Percentiles rank a stretch among this genome's conserved stretches.
Evolutionary conservation across 345 rosid genomes (phyloP).

Genomic region (Hevea brasiliensis): DNA sequence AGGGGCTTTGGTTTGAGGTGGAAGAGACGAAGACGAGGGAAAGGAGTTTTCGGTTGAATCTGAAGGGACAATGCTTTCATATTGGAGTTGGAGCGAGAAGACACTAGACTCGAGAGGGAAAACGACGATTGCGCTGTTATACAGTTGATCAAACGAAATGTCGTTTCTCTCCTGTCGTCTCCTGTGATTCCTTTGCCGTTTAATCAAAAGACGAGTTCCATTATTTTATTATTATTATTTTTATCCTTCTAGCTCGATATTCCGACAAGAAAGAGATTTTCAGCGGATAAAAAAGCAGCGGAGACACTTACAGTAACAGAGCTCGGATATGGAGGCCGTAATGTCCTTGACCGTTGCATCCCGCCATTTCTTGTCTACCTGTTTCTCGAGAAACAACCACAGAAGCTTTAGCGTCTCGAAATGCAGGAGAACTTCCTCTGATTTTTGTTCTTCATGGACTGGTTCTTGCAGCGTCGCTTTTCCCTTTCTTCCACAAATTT

Average conservation of each 20-base stretch:
- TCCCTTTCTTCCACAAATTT: conserved; percentile 51
- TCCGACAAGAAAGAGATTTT: background rate
- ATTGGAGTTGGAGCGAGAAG: conserved; percentile 21
- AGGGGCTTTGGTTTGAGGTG: background rate
- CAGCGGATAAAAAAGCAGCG: background rate
- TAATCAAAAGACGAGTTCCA: too few species aligned
- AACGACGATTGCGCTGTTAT: too few species aligned
- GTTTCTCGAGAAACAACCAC: conserved; percentile 17
- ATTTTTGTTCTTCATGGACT: conserved; percentile 42
- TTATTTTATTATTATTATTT: too few species aligned
- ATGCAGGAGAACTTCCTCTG: conserved; percentile 27
- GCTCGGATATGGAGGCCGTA: conserved; percentile 53
- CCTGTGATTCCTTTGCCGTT: too few species aligned
- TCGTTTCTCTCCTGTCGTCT: too few species aligned
- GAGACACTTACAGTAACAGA: background rate
- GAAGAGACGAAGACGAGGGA: conserved; percentile 15
- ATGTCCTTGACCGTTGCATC: conserved; percentile 46
- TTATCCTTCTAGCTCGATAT: background rate
- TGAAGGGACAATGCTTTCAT: background rate
- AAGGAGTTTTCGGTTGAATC: background rate
- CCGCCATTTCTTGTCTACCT: conserved; percentile 43
- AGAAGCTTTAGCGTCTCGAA: conserved; percentile 23
- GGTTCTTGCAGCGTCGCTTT: conserved; percentile 39
- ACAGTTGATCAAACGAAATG: too few species aligned
- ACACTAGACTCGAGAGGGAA: too few species aligned